These are phyloP conservation scores for Shiraia bambusicola DNA, from an alignment of 2,329 filamentous ascomycete species.

Conservation along the genomic window DNA sequence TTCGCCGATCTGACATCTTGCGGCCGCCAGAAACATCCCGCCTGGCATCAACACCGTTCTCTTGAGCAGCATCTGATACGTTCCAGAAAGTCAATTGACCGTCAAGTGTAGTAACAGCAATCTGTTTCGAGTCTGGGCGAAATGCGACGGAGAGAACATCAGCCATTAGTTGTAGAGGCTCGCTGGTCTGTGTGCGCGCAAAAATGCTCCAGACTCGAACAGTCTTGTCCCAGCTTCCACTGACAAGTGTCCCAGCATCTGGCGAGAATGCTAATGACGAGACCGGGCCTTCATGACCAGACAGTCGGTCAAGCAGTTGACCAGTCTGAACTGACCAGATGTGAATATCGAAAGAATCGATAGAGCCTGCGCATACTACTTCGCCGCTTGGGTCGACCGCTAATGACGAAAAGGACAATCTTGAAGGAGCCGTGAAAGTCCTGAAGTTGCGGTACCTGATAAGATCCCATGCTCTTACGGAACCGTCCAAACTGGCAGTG, in stretches of 20 bases:
- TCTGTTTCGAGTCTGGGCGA: slow-evolving; percentile 84
- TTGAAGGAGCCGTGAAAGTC: slow-evolving; percentile 91
- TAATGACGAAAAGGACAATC: slow-evolving; percentile 88
- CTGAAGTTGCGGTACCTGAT: slow-evolving; percentile 95
- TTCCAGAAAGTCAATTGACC: slow-evolving; percentile 96
- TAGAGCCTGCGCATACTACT: slow-evolving; percentile 89
- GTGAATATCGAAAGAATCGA: slow-evolving; percentile 96
- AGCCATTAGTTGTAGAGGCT: slow-evolving; percentile 87
- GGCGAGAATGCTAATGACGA: slow-evolving; percentile 86
- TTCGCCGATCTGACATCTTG: slow-evolving; percentile 81
- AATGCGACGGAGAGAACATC: slow-evolving; percentile 87
- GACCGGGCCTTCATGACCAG: slow-evolving; percentile 92
- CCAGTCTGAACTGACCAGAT: slow-evolving; percentile 99
- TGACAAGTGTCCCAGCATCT: slow-evolving; percentile 79
- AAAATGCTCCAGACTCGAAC: slow-evolving; percentile 97
- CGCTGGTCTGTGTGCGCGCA: slow-evolving; percentile 87
- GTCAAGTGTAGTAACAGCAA: slow-evolving; percentile 89
- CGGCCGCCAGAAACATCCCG: slow-evolving; percentile 92
- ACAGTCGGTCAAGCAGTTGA: slow-evolving; percentile 84
- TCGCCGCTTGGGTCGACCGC: slow-evolving; percentile 97
- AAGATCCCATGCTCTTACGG: slow-evolving; percentile 92
- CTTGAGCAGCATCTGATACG: slow-evolving; percentile 81
- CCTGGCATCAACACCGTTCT: slow-evolving; percentile 82
- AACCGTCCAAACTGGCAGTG: slow-evolving; percentile 91
- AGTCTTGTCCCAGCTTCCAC: slow-evolving; percentile 95